These are phyloP conservation scores for Quercus bicolor DNA, from an alignment of 306 rosid species.

Conservation along the genomic window DNA sequence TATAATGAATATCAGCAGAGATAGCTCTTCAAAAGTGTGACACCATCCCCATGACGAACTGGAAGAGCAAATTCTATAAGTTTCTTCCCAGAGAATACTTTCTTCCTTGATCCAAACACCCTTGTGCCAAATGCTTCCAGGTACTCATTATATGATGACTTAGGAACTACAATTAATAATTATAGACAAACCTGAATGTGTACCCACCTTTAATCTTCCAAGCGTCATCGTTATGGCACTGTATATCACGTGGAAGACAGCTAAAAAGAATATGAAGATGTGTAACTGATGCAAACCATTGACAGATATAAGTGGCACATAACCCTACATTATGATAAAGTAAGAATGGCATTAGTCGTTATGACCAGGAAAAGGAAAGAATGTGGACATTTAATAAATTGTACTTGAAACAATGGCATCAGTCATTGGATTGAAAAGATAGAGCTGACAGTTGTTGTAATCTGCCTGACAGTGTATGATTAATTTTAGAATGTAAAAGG, in stretches of 20 bases:
- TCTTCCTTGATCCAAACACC: background rate
- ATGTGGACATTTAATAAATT: background rate
- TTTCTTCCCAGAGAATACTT: too few relatives aligned
- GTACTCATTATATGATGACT: background rate
- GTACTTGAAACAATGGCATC: background rate
- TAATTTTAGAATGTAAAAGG: background rate
- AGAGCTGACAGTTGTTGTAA: background rate
- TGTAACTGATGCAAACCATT: slow-evolving; percentile 81
- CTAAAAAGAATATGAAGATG: slow-evolving; percentile 93
- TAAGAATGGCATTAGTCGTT: background rate
- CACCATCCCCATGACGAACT: too few relatives aligned
- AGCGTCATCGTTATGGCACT: slow-evolving; percentile 82
- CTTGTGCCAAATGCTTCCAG: background rate
- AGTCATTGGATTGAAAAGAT: background rate
- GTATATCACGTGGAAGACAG: slow-evolving; percentile 75
- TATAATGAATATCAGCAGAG: background rate
- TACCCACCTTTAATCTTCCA: slow-evolving; percentile 79
- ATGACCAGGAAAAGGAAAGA: background rate
- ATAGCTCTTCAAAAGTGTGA: background rate
- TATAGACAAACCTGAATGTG: background rate
- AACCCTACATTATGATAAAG: slow-evolving; percentile 47
- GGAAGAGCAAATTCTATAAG: too few relatives aligned
- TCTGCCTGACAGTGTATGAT: background rate
- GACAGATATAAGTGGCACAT: slow-evolving; percentile 63
- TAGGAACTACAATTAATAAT: background rate